Percentiles rank a stretch among this genome's conserved stretches.
phyloP scores from a whole-genome alignment of 164 flowering plant species.

The Liquidambar formosana region DNA sequence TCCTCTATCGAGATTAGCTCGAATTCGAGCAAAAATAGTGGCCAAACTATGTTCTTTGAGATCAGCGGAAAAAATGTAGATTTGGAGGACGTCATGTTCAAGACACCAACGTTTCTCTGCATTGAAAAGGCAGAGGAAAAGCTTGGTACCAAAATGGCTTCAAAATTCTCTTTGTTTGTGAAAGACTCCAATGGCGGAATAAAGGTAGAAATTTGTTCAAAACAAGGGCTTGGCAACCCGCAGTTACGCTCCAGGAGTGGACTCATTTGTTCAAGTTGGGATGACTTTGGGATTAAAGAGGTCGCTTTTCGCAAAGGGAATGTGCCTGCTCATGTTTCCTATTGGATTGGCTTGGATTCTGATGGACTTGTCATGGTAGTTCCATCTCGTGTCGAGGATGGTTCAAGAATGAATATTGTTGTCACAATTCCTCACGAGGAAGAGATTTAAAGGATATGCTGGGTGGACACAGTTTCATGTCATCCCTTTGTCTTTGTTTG shows the following conservation, averaged over 20 bases:
- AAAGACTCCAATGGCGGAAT: conserved; percentile 15
- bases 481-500: too few species aligned
- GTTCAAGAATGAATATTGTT: neutral
- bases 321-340: conserved; percentile 24
- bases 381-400: conserved; percentile 13
- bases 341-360: conserved; percentile 29
- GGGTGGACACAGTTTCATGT: too few species aligned
- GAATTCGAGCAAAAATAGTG: neutral
- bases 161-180: conserved; percentile 15
- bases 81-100: conserved; percentile 7
- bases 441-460: too few species aligned
- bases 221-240: too few species aligned
- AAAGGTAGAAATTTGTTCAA: too few species aligned
- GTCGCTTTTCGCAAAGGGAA: conserved; percentile 24
- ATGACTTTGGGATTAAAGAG: conserved; percentile 20
- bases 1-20: neutral
- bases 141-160: conserved; percentile 15
- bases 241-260: too few species aligned
- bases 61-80: neutral
- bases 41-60: conserved; percentile 22
- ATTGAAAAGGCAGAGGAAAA: conserved; percentile 30
- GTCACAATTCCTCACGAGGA: too few species aligned
- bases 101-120: conserved; percentile 19
- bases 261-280: conserved; percentile 16
- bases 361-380: conserved; percentile 30